phyloP scores from a whole-genome alignment of 495 filamentous ascomycete genomes.

The Penicillium cinerascens region DNA sequence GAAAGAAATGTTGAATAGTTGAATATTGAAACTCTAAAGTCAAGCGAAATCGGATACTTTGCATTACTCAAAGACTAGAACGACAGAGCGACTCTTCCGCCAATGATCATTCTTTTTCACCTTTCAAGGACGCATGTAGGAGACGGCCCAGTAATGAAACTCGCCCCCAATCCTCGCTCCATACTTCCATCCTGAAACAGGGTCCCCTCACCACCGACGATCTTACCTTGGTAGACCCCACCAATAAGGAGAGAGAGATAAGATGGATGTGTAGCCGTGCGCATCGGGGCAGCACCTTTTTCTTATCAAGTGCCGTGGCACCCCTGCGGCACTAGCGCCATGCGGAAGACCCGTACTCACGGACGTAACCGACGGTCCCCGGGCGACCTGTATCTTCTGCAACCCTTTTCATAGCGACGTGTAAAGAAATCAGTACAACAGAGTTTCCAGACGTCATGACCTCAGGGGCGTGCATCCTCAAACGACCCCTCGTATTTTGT shows the following conservation, averaged over 20 bases:
- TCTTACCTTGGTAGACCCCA: neutral
- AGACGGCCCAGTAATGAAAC: neutral
- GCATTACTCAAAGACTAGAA: neutral
- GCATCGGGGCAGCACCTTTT: neutral
- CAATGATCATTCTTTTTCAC: no score
- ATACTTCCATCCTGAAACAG: neutral
- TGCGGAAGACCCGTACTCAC: no score
- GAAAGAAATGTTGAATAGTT: neutral
- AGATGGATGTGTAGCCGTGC: neutral
- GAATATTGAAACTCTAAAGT: neutral
- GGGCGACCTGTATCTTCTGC: no score
- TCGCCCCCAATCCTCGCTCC: neutral
- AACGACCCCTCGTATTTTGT: slow-evolving; percentile 53
- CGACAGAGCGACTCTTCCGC: neutral
- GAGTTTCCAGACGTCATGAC: no score
- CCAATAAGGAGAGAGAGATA: no score
- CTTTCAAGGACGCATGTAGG: no score
- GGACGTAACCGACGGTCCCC: no score
- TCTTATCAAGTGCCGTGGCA: neutral
- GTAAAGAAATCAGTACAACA: no score
- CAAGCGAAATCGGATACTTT: neutral
- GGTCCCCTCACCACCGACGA: neutral
- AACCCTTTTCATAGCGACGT: no score
- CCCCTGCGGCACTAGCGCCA: neutral
- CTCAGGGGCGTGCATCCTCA: slow-evolving; percentile 30